Evolutionary conservation across 305 asterid species (phyloP), one percentile per base, ranked within the genome.

Genomic region (Andrographis paniculata): DNA sequence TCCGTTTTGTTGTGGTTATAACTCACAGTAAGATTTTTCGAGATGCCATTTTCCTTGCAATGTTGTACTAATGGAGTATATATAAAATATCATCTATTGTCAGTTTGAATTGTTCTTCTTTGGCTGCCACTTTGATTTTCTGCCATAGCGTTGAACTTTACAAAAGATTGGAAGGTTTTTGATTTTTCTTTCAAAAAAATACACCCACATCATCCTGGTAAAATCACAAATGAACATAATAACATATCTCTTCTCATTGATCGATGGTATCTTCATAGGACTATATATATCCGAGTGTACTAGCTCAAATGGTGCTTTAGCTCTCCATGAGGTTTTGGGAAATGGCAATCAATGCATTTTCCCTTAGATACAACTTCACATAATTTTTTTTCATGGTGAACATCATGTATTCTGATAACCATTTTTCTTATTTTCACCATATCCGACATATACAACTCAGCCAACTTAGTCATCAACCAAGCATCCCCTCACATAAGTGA

Each of bases 311-410:
- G 38, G 56, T 35, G 17, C 42, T 11, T 22, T 18, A 11, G 58
- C 65, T 43, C 37, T 13, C 61, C 65, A 58, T 1, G 50, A 0
- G 1, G 30, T 45, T 38, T 60, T 52, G 1, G 50, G 55, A 41
- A 52, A 60, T 14, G 37, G 23, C 1, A 58, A 20, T 2, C 40
- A 11, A 14, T 58, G 51, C 43, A 58, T 58, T 19, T 48, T 58
- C 13, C 37, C 45, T 20, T 45, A 58, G 0, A 65, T 19, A 17
- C 54, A 54, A 59, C 62, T 45, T 65, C 59, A 44, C 59, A 65
- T 0, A 59, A 27, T 7, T 59, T 19, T 0, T 35, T 14, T 24
- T 53, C 37, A 0, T 9, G 17, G 12, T 27, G 10, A 10, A 55
- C 50, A 9, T 46, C 5, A 5, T 58, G 64, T 12, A 56, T 44